Evolutionary conservation across 1,284 basidiomycete genomes (phyloP), one percentile per base, ranked within the genome.

Genomic region (Malassezia vespertilionis): DNA sequence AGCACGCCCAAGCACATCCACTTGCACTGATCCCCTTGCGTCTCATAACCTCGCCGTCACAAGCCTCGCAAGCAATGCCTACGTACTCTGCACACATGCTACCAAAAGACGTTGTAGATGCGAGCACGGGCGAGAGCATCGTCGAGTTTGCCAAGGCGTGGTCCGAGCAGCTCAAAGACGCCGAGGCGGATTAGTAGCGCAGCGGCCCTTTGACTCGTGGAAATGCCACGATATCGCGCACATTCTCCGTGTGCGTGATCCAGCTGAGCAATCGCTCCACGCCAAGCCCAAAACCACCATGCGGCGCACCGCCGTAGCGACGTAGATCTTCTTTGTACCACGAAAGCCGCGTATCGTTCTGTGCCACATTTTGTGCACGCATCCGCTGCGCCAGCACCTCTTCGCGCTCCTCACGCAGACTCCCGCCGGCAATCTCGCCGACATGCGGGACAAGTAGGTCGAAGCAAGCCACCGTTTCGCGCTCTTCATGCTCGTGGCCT

Each of bases 351-450:
- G 32, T 12, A 12, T 33, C 18, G 6, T 31, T 18, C 21, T 22
- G 7, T 26, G 26, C 8, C 22, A 42, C 21, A 6, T 43, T 54
- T 2, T 48, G 17, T 20, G 53, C 40, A 1, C 22, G 6, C 31
- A 63, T 42, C 7, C 53, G 59, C 21, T 34, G 35, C 0, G 17
- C 12, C 9, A 69, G 47, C 5, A 43, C 12, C 4, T 76, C 75
- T n/a, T 76, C 60, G 18, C 86, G 77, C 62, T 93, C 86, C 70
- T 96, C 90, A 49, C 91, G 78, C 22, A 96, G 74, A 18, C 85
- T 89, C 1, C 91, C 91, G 4, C 91, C 91, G 0, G 80, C 84
- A 24, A 99, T 77, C 73, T 99, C 91, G 6, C 91, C 91, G 0
- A 90, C 74, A 10, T 77, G 73, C 0, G 91, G 93, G 10, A 96